Conservation (phyloP, 805 yeast genomes). For the Cyberlindnera mycetangii region DNA sequence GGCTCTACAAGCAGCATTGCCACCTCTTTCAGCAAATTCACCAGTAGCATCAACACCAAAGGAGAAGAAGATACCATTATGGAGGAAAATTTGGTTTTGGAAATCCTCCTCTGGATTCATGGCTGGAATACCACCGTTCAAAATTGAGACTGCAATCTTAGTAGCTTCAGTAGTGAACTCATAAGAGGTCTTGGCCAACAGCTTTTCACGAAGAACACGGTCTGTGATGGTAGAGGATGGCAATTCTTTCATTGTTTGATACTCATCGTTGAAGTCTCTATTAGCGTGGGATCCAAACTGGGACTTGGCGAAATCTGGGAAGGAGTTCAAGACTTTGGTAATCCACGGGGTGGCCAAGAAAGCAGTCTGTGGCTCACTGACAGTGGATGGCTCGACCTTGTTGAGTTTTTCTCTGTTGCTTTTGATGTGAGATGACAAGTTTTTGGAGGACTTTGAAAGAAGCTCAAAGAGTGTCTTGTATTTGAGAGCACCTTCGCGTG, state of each 20-base stretch:
- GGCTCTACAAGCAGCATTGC: constrained; percentile 81
- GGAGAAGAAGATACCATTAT: constrained; percentile 86
- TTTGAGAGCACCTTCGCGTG: constrained; percentile 30
- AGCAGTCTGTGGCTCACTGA: constrained; percentile 57
- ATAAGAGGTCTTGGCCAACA: constrained; percentile 64
- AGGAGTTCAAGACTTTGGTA: constrained; percentile 22
- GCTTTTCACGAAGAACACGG: constrained; percentile 70
- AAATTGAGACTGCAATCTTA: constrained; percentile 73
- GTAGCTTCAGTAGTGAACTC: constrained; percentile 78
- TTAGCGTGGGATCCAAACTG: constrained; percentile 31
- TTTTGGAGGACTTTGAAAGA: constrained; percentile 62
- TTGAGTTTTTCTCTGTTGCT: constrained; percentile 46
- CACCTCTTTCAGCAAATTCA: constrained; percentile 63
- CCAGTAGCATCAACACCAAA: constrained; percentile 70
- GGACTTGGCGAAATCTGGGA: constrained; percentile 29
- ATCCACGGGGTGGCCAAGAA: constrained; percentile 78
- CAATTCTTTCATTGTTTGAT: constrained; percentile 76
- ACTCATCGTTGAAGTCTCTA: constrained; percentile 91
- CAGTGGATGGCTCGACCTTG: constrained; percentile 48
- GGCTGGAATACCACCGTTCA: constrained; percentile 70
- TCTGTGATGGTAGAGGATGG: constrained; percentile 57
- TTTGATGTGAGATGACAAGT: constrained; percentile 50
- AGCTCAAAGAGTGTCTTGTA: constrained; percentile 55
- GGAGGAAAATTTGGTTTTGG: constrained; percentile 63
- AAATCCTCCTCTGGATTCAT: constrained; percentile 75